Evolutionary conservation across 768 basidiomycete species (phyloP).

Genomic region (Boletus rufocinnamomeus): DNA sequence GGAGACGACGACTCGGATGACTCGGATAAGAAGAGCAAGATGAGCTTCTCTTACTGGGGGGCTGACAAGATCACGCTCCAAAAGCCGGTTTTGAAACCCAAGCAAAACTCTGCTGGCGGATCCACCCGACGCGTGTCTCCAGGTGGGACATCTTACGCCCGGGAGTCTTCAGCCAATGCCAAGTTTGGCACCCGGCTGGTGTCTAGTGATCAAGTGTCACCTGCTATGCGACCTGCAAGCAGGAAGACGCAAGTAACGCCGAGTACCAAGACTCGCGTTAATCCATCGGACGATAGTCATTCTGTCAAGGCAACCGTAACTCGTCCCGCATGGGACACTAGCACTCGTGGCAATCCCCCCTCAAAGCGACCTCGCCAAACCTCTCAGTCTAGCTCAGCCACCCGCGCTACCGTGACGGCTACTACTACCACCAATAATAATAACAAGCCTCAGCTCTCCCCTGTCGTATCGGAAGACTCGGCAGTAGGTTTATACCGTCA

Average conservation of each 20-base stretch:
- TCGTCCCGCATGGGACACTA: constrained; percentile 71
- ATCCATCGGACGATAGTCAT: constrained; percentile 65
- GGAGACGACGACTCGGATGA: constrained; percentile 81
- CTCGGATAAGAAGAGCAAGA: constrained; percentile 87
- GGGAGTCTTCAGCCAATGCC: constrained; percentile 86
- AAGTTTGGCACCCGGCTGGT: constrained; percentile 89
- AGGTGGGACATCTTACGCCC: constrained; percentile 59
- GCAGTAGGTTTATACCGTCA: constrained; percentile 84
- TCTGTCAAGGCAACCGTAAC: constrained; percentile 74
- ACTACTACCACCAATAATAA: constrained; percentile 25
- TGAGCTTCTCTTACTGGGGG: constrained; percentile 94
- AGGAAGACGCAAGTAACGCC: constrained; percentile 53
- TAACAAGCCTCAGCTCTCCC: constrained; percentile 53
- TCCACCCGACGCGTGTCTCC: constrained; percentile 41
- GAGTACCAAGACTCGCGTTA: constrained; percentile 45
- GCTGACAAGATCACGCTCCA: constrained; percentile 89
- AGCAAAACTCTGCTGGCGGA: constrained; percentile 36
- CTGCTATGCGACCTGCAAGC: constrained; percentile 57
- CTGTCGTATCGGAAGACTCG: constrained; percentile 72
- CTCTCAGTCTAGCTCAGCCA: constrained; percentile 70
- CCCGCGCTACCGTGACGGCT: constrained; percentile 39
- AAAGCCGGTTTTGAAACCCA: constrained; percentile 64
- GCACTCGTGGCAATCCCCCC: constrained; percentile 47
- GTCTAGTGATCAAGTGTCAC: constrained; percentile 52
- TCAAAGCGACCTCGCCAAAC: constrained; percentile 68